Evolutionary conservation across 163 green algal species (phyloP).

Genomic region (Scenedesmus sp.): DNA sequence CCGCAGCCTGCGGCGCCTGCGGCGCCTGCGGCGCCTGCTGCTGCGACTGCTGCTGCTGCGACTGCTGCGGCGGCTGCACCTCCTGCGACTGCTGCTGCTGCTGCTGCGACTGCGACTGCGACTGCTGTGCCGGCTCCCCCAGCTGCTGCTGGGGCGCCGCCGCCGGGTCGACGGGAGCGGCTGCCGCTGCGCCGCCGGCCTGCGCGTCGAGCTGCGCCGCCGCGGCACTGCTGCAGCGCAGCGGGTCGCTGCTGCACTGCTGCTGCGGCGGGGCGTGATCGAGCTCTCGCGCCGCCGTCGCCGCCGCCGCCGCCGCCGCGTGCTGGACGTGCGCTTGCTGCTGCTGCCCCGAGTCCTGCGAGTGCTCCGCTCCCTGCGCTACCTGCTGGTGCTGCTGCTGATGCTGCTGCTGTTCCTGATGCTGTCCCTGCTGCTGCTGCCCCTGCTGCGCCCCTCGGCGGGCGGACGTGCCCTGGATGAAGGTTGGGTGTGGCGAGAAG

Average conservation of each 20-base stretch:
- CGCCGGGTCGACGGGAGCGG: background rate
- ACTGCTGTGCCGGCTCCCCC: background rate
- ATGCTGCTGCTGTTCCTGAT: too few species aligned
- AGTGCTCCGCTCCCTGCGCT: too few species aligned
- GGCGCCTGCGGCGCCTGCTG: background rate
- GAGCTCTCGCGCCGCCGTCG: too few species aligned
- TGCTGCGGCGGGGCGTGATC: conserved; percentile 10
- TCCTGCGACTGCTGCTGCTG: conserved; percentile 13
- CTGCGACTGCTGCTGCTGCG: background rate
- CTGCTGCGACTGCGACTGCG: background rate
- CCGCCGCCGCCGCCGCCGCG: too few species aligned
- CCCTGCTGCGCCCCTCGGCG: background rate
- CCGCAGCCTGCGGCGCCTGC: background rate
- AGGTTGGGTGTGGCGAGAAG: conserved; percentile 12
- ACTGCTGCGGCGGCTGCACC: background rate
- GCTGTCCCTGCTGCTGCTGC: conserved; percentile 15
- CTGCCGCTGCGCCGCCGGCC: background rate
- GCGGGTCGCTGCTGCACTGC: background rate
- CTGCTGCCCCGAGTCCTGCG: too few species aligned
- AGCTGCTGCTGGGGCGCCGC: conserved; percentile 20
- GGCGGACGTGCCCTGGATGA: background rate
- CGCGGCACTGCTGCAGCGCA: background rate
- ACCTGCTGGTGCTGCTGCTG: too few species aligned
- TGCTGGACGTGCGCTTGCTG: too few species aligned
- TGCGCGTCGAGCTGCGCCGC: conserved; percentile 13